These are phyloP conservation scores for Lipomyces spencermartinsiae DNA, from an alignment of 805 yeast species.

Conservation along the genomic window DNA sequence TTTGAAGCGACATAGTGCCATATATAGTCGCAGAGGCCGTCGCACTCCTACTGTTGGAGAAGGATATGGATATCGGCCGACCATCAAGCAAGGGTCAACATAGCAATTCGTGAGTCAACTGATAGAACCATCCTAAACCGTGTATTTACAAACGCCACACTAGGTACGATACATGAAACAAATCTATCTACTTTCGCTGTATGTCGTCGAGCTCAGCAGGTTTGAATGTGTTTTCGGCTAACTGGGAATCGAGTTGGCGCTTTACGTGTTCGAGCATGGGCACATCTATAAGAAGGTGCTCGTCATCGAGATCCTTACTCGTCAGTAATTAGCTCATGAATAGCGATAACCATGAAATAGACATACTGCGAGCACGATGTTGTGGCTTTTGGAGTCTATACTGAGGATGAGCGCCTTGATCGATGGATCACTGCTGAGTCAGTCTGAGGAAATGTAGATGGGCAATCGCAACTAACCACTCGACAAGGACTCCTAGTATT, in stretches of 20 bases:
- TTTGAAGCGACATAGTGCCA: no score
- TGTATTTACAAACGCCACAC: not conserved
- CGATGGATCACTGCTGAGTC: slow-evolving; percentile 77
- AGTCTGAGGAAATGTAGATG: not conserved
- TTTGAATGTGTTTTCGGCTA: slow-evolving; percentile 84
- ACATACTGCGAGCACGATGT: slow-evolving; percentile 63
- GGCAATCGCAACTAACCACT: slow-evolving; percentile 41
- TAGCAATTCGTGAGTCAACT: not conserved
- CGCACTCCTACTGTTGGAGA: no score
- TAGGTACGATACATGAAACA: not conserved
- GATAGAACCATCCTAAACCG: not conserved
- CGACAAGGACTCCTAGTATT: slow-evolving; percentile 47
- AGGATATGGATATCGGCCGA: no score
- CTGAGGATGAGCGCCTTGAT: slow-evolving; percentile 83
- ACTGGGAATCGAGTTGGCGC: slow-evolving; percentile 71
- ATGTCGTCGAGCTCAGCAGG: slow-evolving; percentile 62
- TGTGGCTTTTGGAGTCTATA: slow-evolving; percentile 77
- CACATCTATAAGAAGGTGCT: slow-evolving; percentile 82
- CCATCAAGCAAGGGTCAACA: no score
- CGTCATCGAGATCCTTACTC: slow-evolving; percentile 80
- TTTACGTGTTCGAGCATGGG: slow-evolving; percentile 78
- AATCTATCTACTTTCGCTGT: slow-evolving; percentile 4
- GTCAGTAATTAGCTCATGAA: slow-evolving; percentile 2
- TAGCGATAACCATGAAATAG: slow-evolving; percentile 33
- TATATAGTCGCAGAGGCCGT: no score